Evolutionary conservation across 2,329 filamentous ascomycete genomes (phyloP).

Genomic region (Colletotrichum brevisporum): DNA sequence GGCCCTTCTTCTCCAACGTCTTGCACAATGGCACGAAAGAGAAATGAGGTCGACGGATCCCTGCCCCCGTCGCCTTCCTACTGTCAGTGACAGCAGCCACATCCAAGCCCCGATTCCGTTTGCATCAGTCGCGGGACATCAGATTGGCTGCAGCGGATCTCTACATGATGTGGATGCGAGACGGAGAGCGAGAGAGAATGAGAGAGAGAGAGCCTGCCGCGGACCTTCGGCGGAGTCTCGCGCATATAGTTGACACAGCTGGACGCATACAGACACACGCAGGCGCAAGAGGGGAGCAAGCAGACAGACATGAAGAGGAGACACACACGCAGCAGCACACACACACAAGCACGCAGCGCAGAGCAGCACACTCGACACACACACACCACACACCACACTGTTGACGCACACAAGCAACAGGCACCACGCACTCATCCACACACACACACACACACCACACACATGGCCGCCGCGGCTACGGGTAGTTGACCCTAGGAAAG

Average conservation of each 20-base stretch:
- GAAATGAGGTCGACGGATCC: slow-evolving; percentile 16
- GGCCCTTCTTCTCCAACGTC: slow-evolving; percentile 3
- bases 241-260: slow-evolving; percentile 21
- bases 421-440: slow-evolving; percentile 32
- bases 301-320: slow-evolving; percentile 9
- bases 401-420: slow-evolving; percentile 15
- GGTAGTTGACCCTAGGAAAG: slow-evolving; percentile 25
- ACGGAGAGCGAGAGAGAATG: background rate
- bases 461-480: slow-evolving; percentile 38
- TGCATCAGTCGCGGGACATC: slow-evolving; percentile 8
- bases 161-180: slow-evolving; percentile 15
- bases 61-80: slow-evolving; percentile 7
- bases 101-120: slow-evolving; percentile 34
- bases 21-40: background rate
- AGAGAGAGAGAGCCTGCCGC: slow-evolving; percentile 9
- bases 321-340: slow-evolving; percentile 31
- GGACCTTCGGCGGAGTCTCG: background rate
- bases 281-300: slow-evolving; percentile 4
- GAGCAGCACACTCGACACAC: slow-evolving; percentile 22
- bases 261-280: slow-evolving; percentile 6
- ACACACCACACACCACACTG: slow-evolving; percentile 25
- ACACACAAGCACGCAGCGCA: slow-evolving; percentile 39
- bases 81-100: slow-evolving; percentile 15
- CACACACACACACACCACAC: slow-evolving; percentile 40
- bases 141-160: slow-evolving; percentile 28